Percentiles rank a stretch among this genome's conserved stretches.
Evolutionary conservation across 176 grass and related monocot genomes (phyloP).

Genomic region (Phyllostachys edulis): DNA sequence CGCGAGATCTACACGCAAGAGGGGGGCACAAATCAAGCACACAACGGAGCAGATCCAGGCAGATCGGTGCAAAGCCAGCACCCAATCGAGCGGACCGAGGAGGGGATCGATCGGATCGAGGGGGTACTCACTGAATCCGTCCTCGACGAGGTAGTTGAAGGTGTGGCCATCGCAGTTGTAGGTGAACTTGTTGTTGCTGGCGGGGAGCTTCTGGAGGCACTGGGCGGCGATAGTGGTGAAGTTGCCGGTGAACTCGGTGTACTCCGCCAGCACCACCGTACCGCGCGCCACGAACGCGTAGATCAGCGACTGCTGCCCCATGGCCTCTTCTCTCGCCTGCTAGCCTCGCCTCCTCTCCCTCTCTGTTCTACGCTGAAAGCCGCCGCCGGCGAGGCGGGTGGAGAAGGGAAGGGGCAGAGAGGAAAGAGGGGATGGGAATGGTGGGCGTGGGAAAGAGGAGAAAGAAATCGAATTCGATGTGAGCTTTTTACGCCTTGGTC

Average conservation of each 20-base stretch:
- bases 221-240: constrained; percentile 92
- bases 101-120: not conserved
- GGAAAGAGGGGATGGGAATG: not conserved
- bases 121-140: constrained; percentile 71
- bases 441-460: not conserved
- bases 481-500: constrained; percentile 22
- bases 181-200: constrained; percentile 94
- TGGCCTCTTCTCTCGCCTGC: not conserved
- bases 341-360: not conserved
- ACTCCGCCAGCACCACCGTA: constrained; percentile 80
- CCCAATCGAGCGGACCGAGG: not conserved
- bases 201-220: constrained; percentile 87
- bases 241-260: constrained; percentile 93
- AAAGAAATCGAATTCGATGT: constrained; percentile 27
- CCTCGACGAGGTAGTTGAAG: constrained; percentile 97
- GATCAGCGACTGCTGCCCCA: constrained; percentile 94
- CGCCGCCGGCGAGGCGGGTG: not conserved
- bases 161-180: constrained; percentile 96
- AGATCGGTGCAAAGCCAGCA: not conserved
- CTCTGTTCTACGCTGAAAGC: not conserved
- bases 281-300: constrained; percentile 91
- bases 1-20: constrained; percentile 18
- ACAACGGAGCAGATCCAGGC: constrained; percentile 18
- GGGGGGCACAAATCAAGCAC: not conserved
- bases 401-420: not conserved